These are phyloP conservation scores for Rhodocollybia butyracea DNA, from an alignment of 768 basidiomycete species.

Conservation along the genomic window DNA sequence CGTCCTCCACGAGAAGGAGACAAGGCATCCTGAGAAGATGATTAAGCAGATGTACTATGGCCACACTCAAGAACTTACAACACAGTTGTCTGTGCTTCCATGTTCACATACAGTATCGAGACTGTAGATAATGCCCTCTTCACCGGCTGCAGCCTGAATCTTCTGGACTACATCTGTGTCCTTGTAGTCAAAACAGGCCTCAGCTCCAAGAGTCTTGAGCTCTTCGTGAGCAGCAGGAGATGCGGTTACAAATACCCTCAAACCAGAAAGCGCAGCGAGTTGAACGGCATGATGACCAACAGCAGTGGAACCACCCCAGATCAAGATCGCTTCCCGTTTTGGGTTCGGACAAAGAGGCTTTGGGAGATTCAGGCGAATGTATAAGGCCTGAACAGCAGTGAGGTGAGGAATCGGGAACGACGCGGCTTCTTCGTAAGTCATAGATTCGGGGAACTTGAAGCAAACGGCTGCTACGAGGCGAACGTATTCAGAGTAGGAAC, in stretches of 20 bases:
- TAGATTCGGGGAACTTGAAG: background rate
- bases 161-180: background rate
- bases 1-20: background rate
- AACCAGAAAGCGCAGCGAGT: slow-evolving; percentile 1
- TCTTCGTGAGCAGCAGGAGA: background rate
- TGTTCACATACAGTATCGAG: slow-evolving; percentile 1
- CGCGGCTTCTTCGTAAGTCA: slow-evolving; percentile 5
- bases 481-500: slow-evolving; percentile 4
- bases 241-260: slow-evolving; percentile 5
- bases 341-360: background rate
- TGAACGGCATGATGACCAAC: slow-evolving; percentile 6
- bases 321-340: background rate
- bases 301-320: slow-evolving; percentile 7
- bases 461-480: background rate
- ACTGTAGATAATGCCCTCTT: background rate
- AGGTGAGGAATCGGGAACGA: slow-evolving; percentile 7
- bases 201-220: slow-evolving; percentile 5
- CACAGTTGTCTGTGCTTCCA: background rate
- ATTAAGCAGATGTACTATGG: background rate
- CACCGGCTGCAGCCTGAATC: slow-evolving; percentile 3
- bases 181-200: slow-evolving; percentile 1
- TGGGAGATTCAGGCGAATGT: slow-evolving; percentile 4
- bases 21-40: background rate
- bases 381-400: slow-evolving; percentile 4
- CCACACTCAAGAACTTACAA: background rate